These are phyloP conservation scores for Coniochaeta sp. DNA, from an alignment of 2,329 filamentous ascomycete species.

Conservation along the genomic window DNA sequence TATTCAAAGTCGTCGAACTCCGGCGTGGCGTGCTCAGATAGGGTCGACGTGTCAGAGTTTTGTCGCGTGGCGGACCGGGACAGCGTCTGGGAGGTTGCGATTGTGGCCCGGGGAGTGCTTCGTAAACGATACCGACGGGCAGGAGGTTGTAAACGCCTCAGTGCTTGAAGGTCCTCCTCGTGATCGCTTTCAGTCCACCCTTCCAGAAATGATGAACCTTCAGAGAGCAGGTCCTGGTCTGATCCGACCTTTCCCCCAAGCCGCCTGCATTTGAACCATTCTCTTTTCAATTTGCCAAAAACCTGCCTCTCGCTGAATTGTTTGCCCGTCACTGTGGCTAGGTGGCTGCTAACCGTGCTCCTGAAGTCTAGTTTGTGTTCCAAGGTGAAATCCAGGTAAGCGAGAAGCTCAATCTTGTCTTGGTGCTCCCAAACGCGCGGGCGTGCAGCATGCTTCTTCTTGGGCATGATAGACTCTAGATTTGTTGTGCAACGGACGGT, in stretches of 20 bases:
- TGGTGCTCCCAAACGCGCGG: background rate
- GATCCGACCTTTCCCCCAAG: background rate
- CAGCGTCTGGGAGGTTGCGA: background rate
- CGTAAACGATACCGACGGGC: background rate
- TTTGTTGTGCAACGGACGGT: background rate
- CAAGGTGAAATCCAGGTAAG: constrained; percentile 6
- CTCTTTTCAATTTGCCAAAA: background rate
- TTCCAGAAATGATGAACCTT: background rate
- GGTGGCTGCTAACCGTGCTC: background rate
- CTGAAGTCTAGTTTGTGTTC: constrained; percentile 3
- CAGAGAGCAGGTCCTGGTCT: background rate
- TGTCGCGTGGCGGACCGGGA: background rate
- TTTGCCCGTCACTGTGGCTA: background rate
- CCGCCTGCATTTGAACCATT: background rate
- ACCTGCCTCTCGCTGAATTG: background rate
- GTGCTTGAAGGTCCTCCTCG: background rate
- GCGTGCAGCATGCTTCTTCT: background rate
- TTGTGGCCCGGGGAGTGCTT: background rate
- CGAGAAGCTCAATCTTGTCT: background rate
- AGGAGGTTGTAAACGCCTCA: background rate
- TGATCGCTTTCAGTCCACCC: background rate
- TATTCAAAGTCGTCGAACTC: background rate
- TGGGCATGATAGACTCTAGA: background rate
- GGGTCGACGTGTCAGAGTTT: background rate
- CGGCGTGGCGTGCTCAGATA: background rate